These are phyloP conservation scores for Blastobotrys americana DNA, from an alignment of 805 yeast genomes.

Conservation along the genomic window DNA sequence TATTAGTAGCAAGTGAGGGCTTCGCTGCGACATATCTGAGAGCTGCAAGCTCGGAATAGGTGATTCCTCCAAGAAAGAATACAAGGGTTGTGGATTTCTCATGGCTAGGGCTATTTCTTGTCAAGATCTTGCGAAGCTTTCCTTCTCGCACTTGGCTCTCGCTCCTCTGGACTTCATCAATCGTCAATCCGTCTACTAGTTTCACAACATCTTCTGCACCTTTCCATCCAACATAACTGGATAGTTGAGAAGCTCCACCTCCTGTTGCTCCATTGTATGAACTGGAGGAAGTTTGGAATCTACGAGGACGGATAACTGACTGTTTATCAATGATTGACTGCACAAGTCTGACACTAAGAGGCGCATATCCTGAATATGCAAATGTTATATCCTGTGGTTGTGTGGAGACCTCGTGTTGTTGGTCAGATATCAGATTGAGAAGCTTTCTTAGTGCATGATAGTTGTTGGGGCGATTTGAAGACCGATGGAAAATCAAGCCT, in stretches of 20 bases:
- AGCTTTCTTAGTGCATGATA: conserved; percentile 44
- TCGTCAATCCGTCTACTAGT: conserved; percentile 31
- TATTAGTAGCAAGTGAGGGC: conserved; percentile 29
- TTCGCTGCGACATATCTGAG: conserved; percentile 52
- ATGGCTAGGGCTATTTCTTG: conserved; percentile 26
- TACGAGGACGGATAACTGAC: conserved; percentile 12
- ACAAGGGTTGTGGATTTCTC: conserved; percentile 33
- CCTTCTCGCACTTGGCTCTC: conserved; percentile 25
- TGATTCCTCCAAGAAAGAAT: conserved; percentile 78
- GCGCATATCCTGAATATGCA: conserved; percentile 77
- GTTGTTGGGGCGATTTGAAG: conserved; percentile 21
- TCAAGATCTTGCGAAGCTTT: conserved; percentile 28
- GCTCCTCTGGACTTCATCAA: conserved; percentile 28
- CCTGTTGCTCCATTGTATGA: background rate
- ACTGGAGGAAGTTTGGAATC: conserved; percentile 5
- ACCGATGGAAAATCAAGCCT: conserved; percentile 38
- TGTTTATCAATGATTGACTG: conserved; percentile 57
- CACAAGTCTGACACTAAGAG: conserved; percentile 60
- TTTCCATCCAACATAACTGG: conserved; percentile 31
- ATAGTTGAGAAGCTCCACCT: conserved; percentile 9
- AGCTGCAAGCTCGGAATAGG: conserved; percentile 75
- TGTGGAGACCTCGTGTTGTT: conserved; percentile 26
- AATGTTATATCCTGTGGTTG: conserved; percentile 47
- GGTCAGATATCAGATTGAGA: conserved; percentile 25
- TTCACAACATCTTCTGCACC: conserved; percentile 35